Evolutionary conservation across 2,329 filamentous ascomycete species (phyloP).

Genomic region (Zasmidium citrigriseum): DNA sequence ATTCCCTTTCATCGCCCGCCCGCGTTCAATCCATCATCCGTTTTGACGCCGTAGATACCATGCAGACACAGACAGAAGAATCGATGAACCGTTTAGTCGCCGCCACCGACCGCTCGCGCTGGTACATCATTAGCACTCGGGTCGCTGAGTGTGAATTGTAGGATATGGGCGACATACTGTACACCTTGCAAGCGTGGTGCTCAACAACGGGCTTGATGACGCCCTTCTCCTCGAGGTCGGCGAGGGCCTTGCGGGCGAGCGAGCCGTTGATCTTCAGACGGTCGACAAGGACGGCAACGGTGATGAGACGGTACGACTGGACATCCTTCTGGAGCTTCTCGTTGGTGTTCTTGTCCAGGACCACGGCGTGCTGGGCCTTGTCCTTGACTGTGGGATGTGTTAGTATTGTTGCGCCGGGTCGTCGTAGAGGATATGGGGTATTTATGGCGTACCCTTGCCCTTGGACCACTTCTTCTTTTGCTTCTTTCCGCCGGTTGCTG

Average conservation of each 20-base stretch:
- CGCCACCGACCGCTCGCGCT: constrained; percentile 29
- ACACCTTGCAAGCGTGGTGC: constrained; percentile 98
- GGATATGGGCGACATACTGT: constrained; percentile 65
- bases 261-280: constrained; percentile 99
- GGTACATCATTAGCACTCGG: constrained; percentile 7
- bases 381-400: constrained; percentile 80
- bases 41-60: constrained; percentile 12
- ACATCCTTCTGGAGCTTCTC: constrained; percentile 99
- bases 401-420: constrained; percentile 16
- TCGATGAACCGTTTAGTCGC: constrained; percentile 20
- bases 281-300: constrained; percentile 97
- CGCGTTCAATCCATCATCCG: constrained; percentile 2
- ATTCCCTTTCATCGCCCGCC: background rate
- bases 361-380: constrained; percentile 99
- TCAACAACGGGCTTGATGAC: constrained; percentile 96
- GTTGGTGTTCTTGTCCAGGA: constrained; percentile 95
- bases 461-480: constrained; percentile 81
- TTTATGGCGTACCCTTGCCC: constrained; percentile 41
- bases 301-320: constrained; percentile 99
- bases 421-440: background rate
- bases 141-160: background rate
- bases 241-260: constrained; percentile 83
- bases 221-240: constrained; percentile 95
- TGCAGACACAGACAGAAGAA: constrained; percentile 8
- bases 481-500: constrained; percentile 71